Base-by-base conservation (phyloP, 129 eudicot genomes). In the Chrysanthemum seticuspe region DNA sequence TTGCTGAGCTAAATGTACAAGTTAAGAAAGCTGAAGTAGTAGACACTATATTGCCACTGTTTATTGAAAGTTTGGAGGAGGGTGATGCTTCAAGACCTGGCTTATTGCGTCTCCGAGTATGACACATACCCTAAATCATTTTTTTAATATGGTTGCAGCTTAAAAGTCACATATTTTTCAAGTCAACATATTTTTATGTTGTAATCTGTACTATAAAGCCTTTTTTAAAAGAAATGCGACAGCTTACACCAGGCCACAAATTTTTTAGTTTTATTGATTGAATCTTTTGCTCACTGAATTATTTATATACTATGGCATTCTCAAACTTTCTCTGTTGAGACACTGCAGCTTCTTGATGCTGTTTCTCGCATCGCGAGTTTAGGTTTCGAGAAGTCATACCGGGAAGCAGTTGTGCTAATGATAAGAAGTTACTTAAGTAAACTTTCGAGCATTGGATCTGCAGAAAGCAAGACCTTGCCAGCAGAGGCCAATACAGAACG, bases 261-360 rank as follows among this genome's bases (percentile, higher is more conserved):
- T 25, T 61, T 40, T 70, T 52, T 60, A 47, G 53, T 47, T 62
- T 73, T 59, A 49, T 23, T 60, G 47, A 45, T 62, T 49, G 67
- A 50, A 31, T 29, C 59, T 56, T 21, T 44, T 76, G 56, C 51
- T 56, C 59, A 13, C 56, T 69, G 64, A 67, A 48, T 45, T 71
- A 36, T 53, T 81, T 3, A 12, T 76, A 55, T 68, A 11, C 64
- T 6, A 12, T 62, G 72, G 76, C 73, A 76, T 77, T 74, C 91
- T 87, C 71, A 87, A 77, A 86, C 83, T 79, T 45, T 40, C 73
- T 83, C 78, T 84, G 75, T 80, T 87, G 88, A 76, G 75, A 70
- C 64, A 77, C 78, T 95, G 89, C 99, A 95, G 99, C 96, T 95
- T 88, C 96, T 95, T 86, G 99, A 95, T 90, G 99, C 99, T 80